Conservation (phyloP, 257 asterid genomes). For the Solanum rostratum region DNA sequence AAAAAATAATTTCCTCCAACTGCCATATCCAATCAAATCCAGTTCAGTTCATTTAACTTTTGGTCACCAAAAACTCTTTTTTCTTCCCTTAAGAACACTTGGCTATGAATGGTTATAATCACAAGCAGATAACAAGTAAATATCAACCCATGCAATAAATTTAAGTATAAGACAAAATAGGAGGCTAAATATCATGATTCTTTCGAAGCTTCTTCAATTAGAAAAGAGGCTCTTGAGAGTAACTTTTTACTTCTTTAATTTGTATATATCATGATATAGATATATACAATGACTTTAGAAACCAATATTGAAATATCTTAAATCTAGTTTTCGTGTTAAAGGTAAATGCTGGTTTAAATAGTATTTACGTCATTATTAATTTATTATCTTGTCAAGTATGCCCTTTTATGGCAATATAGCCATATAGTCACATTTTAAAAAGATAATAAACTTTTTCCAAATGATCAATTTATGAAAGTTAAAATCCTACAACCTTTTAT, state of each 20-base stretch:
- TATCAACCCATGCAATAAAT: neutral
- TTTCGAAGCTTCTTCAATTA: neutral
- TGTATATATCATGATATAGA: too few species aligned
- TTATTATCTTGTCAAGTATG: neutral
- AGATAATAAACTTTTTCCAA: neutral
- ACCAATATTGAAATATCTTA: neutral
- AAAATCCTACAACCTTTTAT: neutral
- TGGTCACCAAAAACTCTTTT: neutral
- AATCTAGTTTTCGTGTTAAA: neutral
- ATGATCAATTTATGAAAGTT: neutral
- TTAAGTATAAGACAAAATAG: neutral
- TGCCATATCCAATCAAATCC: conserved; percentile 24
- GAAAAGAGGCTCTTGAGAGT: neutral
- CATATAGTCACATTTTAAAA: neutral
- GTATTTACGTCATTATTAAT: neutral
- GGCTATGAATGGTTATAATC: neutral
- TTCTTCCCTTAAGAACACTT: neutral
- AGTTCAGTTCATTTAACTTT: neutral
- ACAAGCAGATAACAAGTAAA: neutral
- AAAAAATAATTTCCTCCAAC: neutral
- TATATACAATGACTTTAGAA: neutral
- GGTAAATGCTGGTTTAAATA: neutral
- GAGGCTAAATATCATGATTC: conserved; percentile 14
- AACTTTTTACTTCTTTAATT: neutral
- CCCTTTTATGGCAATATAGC: neutral